Base-by-base conservation (phyloP, 2,329 filamentous ascomycete genomes). In the Penicillium sp. region DNA sequence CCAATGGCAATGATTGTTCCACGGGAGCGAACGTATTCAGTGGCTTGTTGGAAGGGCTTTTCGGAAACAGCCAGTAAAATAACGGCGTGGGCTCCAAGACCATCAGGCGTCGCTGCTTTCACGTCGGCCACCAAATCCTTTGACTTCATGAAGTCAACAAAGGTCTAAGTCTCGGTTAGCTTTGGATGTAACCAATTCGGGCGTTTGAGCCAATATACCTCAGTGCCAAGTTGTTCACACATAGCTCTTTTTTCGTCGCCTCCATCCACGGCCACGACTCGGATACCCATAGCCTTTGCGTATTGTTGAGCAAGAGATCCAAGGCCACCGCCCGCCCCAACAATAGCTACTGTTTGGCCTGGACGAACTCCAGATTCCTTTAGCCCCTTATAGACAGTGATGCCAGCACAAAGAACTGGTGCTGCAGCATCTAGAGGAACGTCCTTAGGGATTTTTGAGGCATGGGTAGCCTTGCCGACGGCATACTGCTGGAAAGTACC, bases 401-500 rank as follows among this genome's bases (percentile, higher is more conserved):
- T 86, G 70, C 90, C 90, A 36, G 90, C 90, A 74, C 90, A 95
- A 18, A 95, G 83, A 46, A 96, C 82, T 16, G 91, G 91, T 1
- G 90, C 83, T 51, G 95, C 82, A 47, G 85, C 85, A 68, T 92
- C 91, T 40, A 96, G 85, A 55, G 84, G 79, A 58, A 88, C 83
- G 30, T 87, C 84, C 73, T 91, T 87, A 61, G 89, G 89, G 59
- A 97, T 89, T 63, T 87, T 85, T 26, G 91, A 89, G 16, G 94
- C 85, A 73, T 96, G 90, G 23, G 86, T 85, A 18, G 91, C 91
- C 74, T 96, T 95, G 64, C 86, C 91, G 59, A 96, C 83, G 72
- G 83, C 84, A 78, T 96, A 97, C 79, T 96, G 86, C 78, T 97
- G 92, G 82, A 97, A 97, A 47, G 87, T 86, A 38, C 92, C 92